phyloP scores from a whole-genome alignment of 129 eudicot genomes.

The Arctium lappa region DNA sequence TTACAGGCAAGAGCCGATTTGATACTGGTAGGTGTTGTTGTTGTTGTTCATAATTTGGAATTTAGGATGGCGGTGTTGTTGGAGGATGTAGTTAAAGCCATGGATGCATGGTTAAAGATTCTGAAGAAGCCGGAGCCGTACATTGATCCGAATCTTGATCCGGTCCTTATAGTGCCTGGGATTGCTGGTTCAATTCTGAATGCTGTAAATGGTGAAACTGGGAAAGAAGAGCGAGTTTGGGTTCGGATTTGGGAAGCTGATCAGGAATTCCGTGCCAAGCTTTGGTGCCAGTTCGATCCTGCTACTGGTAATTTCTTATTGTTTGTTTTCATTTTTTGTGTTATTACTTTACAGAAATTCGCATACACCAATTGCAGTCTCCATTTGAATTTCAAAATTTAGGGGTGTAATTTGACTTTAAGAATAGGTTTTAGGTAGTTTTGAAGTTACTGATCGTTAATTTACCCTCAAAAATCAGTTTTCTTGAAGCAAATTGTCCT shows the following conservation, averaged over 20 bases:
- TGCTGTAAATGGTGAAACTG: slow-evolving; percentile 62
- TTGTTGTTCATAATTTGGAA: neutral
- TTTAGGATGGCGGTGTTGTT: slow-evolving; percentile 63
- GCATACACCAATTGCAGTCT: neutral
- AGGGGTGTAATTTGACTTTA: neutral
- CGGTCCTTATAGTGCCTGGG: slow-evolving; percentile 88
- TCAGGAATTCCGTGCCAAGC: slow-evolving; percentile 74
- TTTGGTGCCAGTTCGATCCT: slow-evolving; percentile 89
- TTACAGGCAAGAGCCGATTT: neutral
- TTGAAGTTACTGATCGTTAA: neutral
- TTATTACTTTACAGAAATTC: neutral
- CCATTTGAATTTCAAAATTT: neutral
- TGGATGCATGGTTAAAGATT: slow-evolving; percentile 75
- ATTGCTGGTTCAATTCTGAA: slow-evolving; percentile 89
- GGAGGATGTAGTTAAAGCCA: slow-evolving; percentile 72
- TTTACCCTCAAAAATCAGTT: neutral
- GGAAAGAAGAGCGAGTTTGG: slow-evolving; percentile 83
- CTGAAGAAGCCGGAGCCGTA: slow-evolving; percentile 54
- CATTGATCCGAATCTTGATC: slow-evolving; percentile 86
- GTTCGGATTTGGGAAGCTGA: slow-evolving; percentile 90
- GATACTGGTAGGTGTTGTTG: neutral
- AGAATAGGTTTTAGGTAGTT: neutral
- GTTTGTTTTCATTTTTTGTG: neutral
- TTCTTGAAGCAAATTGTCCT: neutral
- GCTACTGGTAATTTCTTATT: slow-evolving; percentile 44